Base-by-base conservation (phyloP, 352 stramenopile species). In the Phytopythium boreale region DNA sequence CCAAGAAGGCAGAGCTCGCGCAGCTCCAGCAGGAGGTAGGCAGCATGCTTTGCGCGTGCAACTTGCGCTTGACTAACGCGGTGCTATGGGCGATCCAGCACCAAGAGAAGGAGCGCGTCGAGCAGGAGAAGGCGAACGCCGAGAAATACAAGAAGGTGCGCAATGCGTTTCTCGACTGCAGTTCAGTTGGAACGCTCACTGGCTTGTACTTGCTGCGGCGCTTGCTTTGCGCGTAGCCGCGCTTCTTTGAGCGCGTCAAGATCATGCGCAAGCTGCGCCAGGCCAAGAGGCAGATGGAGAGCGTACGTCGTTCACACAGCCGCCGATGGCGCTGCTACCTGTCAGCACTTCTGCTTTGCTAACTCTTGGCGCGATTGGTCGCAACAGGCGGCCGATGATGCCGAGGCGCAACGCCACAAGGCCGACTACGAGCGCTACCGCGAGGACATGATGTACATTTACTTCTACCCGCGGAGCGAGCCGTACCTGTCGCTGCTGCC, bases 221-320 rank as follows among this genome's bases (percentile, higher is more conserved):
- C n/a, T 53, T 44, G 31, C 4, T 26, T 26, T n/a, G n/a, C 2
- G 2, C 14, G n/a, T 57, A 93, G 84, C 79, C 84, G 8, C 82
- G 84, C 5, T 93, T 93, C 66, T 89, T 93, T 43, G 84, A 93
- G 61, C 84, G 84, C 50, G 81, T 93, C 49, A 93, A 93, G 71
- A 70, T 93, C 43, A 92, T 92, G 82, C 82, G 84, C 31, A 93
- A 92, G 69, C 66, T 93, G 56, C 77, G 82, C 53, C 80, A 92
- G 55, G 69, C 75, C 6, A 77, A 90, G 55, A 69, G 61, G 0
- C 65, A 71, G 9, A 50, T 90, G 47, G 78, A 90, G 17, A 66
- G 84, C 58, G 81, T 88, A 52, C 60, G 49, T 36, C 5, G 17
- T 20, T n/a, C 29, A 34, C 29, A 34, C 14, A 26, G n/a, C n/a